These are phyloP conservation scores for Annulohypoxylon stygium DNA, from an alignment of 495 filamentous ascomycete species.

Conservation along the genomic window DNA sequence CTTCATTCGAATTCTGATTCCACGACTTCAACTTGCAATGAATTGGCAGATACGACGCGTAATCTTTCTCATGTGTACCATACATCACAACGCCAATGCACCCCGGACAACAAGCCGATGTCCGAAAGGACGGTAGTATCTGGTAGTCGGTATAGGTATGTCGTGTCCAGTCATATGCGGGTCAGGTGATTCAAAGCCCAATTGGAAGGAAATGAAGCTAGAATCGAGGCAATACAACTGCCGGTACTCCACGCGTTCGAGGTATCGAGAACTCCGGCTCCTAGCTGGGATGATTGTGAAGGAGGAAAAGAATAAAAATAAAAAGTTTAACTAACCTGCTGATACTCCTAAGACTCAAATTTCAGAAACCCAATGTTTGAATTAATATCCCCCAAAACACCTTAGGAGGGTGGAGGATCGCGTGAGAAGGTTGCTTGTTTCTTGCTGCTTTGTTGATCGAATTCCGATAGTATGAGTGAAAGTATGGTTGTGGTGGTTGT, in stretches of 20 bases:
- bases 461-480: slow-evolving; percentile 45
- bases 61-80: slow-evolving; percentile 46
- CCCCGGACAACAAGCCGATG: background rate
- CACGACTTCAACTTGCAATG: slow-evolving; percentile 10
- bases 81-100: slow-evolving; percentile 10
- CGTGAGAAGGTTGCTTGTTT: slow-evolving; percentile 28
- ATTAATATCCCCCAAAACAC: slow-evolving; percentile 22
- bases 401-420: slow-evolving; percentile 13
- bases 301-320: slow-evolving; percentile 9
- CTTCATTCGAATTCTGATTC: slow-evolving; percentile 14
- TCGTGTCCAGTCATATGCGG: slow-evolving; percentile 28
- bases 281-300: background rate
- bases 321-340: slow-evolving; percentile 38
- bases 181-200: slow-evolving; percentile 24
- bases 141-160: slow-evolving; percentile 14
- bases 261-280: background rate
- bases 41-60: slow-evolving; percentile 24
- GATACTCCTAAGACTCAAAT: slow-evolving; percentile 41
- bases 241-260: background rate
- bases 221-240: slow-evolving; percentile 3
- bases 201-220: slow-evolving; percentile 3
- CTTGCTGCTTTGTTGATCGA: slow-evolving; percentile 49
- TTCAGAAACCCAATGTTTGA: slow-evolving; percentile 39
- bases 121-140: slow-evolving; percentile 13
- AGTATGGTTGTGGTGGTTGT: slow-evolving; percentile 34